These are phyloP conservation scores for Elaeis oleifera DNA, from an alignment of 202 grass and related monocot species.

Conservation along the genomic window DNA sequence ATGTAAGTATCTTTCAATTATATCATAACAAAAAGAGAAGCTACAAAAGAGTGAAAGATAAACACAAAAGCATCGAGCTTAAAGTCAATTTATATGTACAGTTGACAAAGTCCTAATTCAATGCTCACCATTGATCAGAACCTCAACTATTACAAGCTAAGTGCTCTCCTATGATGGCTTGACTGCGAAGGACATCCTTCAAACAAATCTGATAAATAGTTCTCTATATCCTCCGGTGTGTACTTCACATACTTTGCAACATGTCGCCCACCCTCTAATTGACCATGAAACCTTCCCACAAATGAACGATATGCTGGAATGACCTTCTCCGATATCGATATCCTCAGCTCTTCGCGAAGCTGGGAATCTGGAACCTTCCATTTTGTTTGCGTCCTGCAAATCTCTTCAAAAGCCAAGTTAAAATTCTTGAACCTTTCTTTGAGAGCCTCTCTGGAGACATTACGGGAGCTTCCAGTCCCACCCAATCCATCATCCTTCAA, in stretches of 20 bases:
- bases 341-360: constrained; percentile 55
- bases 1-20: too few species aligned
- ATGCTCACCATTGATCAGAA: too few species aligned
- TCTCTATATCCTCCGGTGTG: constrained; percentile 56
- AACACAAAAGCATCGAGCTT: too few species aligned
- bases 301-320: constrained; percentile 67
- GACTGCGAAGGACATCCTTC: constrained; percentile 28
- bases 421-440: constrained; percentile 46
- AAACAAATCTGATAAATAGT: constrained; percentile 55
- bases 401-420: constrained; percentile 60
- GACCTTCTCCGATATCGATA: constrained; percentile 53
- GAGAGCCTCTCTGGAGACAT: constrained; percentile 6
- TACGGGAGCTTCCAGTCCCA: not conserved
- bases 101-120: too few species aligned
- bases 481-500: constrained; percentile 35
- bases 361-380: constrained; percentile 57
- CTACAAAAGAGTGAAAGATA: too few species aligned
- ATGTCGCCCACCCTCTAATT: constrained; percentile 26
- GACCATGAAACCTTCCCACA: constrained; percentile 23
- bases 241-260: constrained; percentile 46
- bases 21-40: too few species aligned
- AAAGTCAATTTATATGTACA: too few species aligned
- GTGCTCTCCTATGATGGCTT: constrained; percentile 13
- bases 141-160: not conserved
- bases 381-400: constrained; percentile 53